Conservation (phyloP, 192 early-diverging fungal species). For the Lobulomyces angularis region DNA sequence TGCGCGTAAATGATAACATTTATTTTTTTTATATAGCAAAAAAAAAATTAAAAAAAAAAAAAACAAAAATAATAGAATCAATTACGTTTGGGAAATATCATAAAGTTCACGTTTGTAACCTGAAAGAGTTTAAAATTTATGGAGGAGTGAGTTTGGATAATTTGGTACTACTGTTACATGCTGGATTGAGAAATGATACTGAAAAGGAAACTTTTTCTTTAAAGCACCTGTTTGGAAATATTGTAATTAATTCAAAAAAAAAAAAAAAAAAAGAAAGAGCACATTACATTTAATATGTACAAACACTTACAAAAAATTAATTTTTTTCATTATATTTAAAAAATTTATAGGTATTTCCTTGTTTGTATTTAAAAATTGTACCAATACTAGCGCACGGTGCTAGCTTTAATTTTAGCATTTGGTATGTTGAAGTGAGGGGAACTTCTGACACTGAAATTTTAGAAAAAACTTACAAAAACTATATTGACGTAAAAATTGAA, state of each 20-base stretch:
- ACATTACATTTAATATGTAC: no score
- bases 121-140: slow-evolving; percentile 92
- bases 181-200: slow-evolving; percentile 43
- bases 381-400: slow-evolving; percentile 80
- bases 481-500: slow-evolving; percentile 40
- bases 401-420: slow-evolving; percentile 92
- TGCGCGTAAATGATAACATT: slow-evolving; percentile 62
- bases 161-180: slow-evolving; percentile 74
- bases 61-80: slow-evolving; percentile 40
- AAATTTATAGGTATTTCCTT: slow-evolving; percentile 70
- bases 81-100: slow-evolving; percentile 96
- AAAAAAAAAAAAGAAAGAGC: no score
- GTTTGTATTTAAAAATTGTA: slow-evolving; percentile 86
- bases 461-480: slow-evolving; percentile 47
- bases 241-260: no score
- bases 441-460: slow-evolving; percentile 56
- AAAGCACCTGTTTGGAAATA: no score
- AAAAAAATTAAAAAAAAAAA: no score
- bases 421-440: slow-evolving; percentile 83
- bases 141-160: slow-evolving; percentile 71
- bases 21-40: no score
- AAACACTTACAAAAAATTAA: no score
- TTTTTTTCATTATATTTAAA: no score
- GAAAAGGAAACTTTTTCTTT: slow-evolving; percentile 80
- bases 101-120: slow-evolving; percentile 85